These are phyloP conservation scores for Cladophialophora exuberans DNA, from an alignment of 2,329 filamentous ascomycete species.

Conservation along the genomic window DNA sequence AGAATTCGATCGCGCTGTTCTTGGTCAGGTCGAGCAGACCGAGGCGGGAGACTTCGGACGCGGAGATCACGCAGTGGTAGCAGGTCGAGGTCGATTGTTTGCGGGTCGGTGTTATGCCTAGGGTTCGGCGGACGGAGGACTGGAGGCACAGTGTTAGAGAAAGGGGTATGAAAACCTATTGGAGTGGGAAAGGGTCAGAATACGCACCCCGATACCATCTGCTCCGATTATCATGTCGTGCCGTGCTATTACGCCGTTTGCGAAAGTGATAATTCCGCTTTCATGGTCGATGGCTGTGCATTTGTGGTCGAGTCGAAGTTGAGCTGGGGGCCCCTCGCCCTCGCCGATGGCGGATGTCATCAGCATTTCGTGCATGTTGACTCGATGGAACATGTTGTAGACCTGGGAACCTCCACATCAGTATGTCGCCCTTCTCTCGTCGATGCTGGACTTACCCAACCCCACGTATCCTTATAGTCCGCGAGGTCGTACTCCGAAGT, in stretches of 20 bases:
- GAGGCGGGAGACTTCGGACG: conserved; percentile 36
- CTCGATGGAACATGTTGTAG: conserved; percentile 42
- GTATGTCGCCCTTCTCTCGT: conserved; percentile 13
- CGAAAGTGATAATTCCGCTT: conserved; percentile 35
- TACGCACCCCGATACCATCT: conserved; percentile 41
- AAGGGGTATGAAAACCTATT: too few species aligned
- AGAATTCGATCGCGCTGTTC: conserved; percentile 38
- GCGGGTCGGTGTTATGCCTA: conserved; percentile 40
- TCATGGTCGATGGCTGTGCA: conserved; percentile 33
- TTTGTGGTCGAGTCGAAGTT: conserved; percentile 33
- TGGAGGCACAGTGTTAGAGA: not conserved
- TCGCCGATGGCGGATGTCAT: conserved; percentile 37
- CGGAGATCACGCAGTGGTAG: conserved; percentile 44
- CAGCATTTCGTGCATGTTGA: conserved; percentile 45
- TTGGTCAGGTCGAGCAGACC: conserved; percentile 41
- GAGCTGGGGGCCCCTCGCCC: conserved; percentile 30
- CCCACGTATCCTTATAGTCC: conserved; percentile 31
- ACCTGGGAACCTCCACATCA: not conserved
- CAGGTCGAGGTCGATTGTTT: conserved; percentile 44
- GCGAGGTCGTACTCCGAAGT: conserved; percentile 35
- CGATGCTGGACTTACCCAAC: conserved; percentile 16
- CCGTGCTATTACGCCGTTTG: conserved; percentile 35
- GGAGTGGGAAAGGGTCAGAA: not conserved
- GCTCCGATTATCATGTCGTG: conserved; percentile 46
- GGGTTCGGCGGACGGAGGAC: conserved; percentile 37